Evolutionary conservation across 2,329 filamentous ascomycete species (phyloP).

Genomic region (Thielaviopsis populi): DNA sequence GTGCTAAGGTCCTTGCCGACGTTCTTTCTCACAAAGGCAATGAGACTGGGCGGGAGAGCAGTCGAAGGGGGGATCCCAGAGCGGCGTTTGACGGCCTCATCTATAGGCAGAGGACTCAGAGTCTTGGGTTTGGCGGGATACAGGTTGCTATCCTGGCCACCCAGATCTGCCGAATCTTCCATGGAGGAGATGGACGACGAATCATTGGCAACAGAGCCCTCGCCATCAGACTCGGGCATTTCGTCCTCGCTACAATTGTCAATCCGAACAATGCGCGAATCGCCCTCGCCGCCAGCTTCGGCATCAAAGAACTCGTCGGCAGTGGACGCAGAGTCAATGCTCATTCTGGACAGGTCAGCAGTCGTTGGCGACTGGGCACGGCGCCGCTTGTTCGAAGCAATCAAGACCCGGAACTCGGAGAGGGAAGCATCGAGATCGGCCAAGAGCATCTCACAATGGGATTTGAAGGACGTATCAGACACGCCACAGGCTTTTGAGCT

Average conservation of each 20-base stretch:
- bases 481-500: slow-evolving; percentile 28
- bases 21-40: slow-evolving; percentile 90
- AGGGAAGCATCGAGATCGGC: slow-evolving; percentile 74
- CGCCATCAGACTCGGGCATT: slow-evolving; percentile 40
- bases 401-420: slow-evolving; percentile 60
- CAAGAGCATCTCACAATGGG: slow-evolving; percentile 65
- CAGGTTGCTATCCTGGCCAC: slow-evolving; percentile 47
- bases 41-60: slow-evolving; percentile 72
- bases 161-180: slow-evolving; percentile 42
- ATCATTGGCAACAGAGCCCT: slow-evolving; percentile 35
- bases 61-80: slow-evolving; percentile 57
- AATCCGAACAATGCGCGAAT: slow-evolving; percentile 60
- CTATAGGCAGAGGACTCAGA: slow-evolving; percentile 61
- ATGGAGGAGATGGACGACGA: slow-evolving; percentile 45
- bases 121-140: slow-evolving; percentile 66
- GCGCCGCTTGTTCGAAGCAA: slow-evolving; percentile 65
- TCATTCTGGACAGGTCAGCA: slow-evolving; percentile 35
- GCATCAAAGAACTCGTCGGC: slow-evolving; percentile 93
- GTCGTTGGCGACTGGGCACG: slow-evolving; percentile 42
- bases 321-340: slow-evolving; percentile 64
- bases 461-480: slow-evolving; percentile 58
- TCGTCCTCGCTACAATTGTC: slow-evolving; percentile 51
- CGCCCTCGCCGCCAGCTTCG: slow-evolving; percentile 46
- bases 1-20: slow-evolving; percentile 95
- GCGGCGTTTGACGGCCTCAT: slow-evolving; percentile 49